Conservation (phyloP, 305 asterid species). For the Fraxinus latifolia region DNA sequence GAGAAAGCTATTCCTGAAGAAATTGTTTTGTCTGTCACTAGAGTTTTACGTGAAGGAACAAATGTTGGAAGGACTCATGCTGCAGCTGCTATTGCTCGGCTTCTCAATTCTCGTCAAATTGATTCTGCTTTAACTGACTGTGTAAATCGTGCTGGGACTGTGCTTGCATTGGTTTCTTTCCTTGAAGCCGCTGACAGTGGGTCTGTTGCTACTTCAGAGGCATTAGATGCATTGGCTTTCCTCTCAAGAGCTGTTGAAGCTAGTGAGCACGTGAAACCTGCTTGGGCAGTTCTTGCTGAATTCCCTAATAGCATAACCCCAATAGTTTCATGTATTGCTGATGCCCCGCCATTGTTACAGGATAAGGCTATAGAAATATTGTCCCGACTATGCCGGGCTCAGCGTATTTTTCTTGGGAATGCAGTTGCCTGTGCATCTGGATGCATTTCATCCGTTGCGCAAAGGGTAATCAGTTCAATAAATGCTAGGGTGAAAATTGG, state of each 20-base stretch:
- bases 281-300: constrained; percentile 94
- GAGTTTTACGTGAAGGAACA: constrained; percentile 82
- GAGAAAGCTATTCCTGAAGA: constrained; percentile 76
- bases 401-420: constrained; percentile 71
- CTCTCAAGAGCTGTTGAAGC: constrained; percentile 64
- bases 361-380: constrained; percentile 86
- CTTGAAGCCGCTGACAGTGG: constrained; percentile 68
- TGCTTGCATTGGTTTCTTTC: constrained; percentile 86
- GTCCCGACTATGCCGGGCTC: constrained; percentile 72
- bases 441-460: constrained; percentile 72
- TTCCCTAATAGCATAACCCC: constrained; percentile 73
- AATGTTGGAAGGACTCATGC: constrained; percentile 74
- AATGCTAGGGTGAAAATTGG: constrained; percentile 72
- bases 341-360: constrained; percentile 69
- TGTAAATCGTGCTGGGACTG: constrained; percentile 83
- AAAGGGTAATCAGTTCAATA: constrained; percentile 65
- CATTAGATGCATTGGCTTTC: constrained; percentile 79
- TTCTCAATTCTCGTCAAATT: constrained; percentile 65
- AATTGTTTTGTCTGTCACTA: constrained; percentile 73
- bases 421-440: constrained; percentile 63
- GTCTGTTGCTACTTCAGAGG: constrained; percentile 74
- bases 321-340: constrained; percentile 81
- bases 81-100: constrained; percentile 90
- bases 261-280: constrained; percentile 66
- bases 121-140: constrained; percentile 66